Percentiles rank a stretch among this genome's conserved stretches.
Evolutionary conservation across 345 rosid genomes (phyloP).

Genomic region (Eucalyptus shirleyi): DNA sequence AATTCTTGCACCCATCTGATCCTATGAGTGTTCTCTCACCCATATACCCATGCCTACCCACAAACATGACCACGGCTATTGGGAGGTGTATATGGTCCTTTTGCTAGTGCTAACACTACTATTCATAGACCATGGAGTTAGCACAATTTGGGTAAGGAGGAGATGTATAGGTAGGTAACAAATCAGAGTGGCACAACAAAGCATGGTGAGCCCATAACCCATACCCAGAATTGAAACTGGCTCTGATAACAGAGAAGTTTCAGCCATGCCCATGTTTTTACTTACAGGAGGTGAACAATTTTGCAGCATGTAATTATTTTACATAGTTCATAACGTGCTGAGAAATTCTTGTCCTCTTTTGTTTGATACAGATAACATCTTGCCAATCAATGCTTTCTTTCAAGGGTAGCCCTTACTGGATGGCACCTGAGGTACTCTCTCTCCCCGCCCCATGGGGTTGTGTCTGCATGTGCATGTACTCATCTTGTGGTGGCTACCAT

Average conservation of each 20-base stretch:
- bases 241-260: neutral
- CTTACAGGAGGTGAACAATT: neutral
- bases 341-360: neutral
- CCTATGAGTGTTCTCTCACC: neutral
- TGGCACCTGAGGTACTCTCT: conserved; percentile 91
- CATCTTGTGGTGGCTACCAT: neutral
- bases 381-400: conserved; percentile 87
- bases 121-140: neutral
- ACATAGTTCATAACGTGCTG: neutral
- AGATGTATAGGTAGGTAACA: neutral
- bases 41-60: neutral
- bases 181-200: neutral
- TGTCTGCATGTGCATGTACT: neutral
- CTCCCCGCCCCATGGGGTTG: neutral
- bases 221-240: neutral
- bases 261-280: neutral
- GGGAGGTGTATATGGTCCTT: neutral
- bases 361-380: conserved; percentile 44
- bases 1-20: neutral
- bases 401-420: conserved; percentile 99
- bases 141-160: neutral
- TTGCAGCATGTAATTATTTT: neutral
- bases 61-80: neutral
- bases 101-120: neutral
- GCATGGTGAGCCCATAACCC: neutral